Evolutionary conservation across 305 asterid species (phyloP).

Genomic region (Fraxinus angustifolia): DNA sequence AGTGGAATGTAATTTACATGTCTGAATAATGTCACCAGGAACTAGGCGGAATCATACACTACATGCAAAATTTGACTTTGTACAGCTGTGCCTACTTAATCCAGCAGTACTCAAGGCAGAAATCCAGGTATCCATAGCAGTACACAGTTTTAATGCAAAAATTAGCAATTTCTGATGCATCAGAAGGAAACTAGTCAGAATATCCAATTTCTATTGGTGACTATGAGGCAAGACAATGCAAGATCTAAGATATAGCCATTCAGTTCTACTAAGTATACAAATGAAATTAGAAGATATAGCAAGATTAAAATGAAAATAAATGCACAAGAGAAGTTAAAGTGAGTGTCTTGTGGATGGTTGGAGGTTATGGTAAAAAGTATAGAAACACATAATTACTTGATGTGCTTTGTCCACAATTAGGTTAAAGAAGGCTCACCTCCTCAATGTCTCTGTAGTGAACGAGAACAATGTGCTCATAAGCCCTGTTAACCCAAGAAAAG

Average conservation of each 20-base stretch:
- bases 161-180: conserved; percentile 6
- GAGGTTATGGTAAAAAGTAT: conserved; percentile 10
- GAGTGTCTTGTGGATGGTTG: conserved; percentile 9
- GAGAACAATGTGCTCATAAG: conserved; percentile 85
- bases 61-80: neutral
- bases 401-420: conserved; percentile 16
- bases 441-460: conserved; percentile 92
- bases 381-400: neutral
- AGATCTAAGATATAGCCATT: conserved; percentile 7
- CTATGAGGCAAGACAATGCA: conserved; percentile 1
- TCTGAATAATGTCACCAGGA: neutral
- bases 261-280: conserved; percentile 4
- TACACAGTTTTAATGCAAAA: conserved; percentile 1
- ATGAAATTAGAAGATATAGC: neutral
- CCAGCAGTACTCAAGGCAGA: conserved; percentile 2
- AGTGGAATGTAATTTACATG: neutral
- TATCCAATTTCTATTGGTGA: neutral
- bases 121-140: neutral
- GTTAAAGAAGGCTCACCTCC: conserved; percentile 62
- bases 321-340: conserved; percentile 14
- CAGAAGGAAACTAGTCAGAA: neutral
- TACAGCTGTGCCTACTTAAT: neutral
- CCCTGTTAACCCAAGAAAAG: conserved; percentile 53
- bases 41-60: conserved; percentile 9
- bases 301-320: neutral